These are phyloP conservation scores for Termitomyces sp. DNA, from an alignment of 1,284 basidiomycete genomes.

Conservation along the genomic window DNA sequence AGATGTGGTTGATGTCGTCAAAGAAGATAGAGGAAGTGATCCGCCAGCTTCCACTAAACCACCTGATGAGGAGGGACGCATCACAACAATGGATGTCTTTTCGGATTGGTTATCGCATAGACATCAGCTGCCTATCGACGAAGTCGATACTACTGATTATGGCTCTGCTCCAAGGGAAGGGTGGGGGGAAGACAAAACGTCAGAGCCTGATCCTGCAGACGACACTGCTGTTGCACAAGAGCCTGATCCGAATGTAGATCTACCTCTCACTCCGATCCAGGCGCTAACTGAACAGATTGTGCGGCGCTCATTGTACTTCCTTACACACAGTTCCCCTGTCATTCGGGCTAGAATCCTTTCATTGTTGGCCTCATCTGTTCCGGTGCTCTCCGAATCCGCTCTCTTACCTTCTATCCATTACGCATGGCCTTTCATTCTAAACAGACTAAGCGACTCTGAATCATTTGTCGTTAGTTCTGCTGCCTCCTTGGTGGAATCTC, in stretches of 20 bases:
- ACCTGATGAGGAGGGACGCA: conserved; percentile 15
- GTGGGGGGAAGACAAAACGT: conserved; percentile 37
- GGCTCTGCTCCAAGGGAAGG: conserved; percentile 56
- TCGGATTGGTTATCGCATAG: conserved; percentile 61
- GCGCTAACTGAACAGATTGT: conserved; percentile 79
- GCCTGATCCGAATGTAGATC: conserved; percentile 28
- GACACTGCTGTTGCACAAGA: conserved; percentile 24
- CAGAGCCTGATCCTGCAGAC: conserved; percentile 24
- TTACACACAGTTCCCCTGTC: conserved; percentile 80
- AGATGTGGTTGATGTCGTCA: conserved; percentile 71
- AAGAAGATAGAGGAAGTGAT: conserved; percentile 40
- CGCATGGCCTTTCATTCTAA: conserved; percentile 87
- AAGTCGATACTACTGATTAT: conserved; percentile 43
- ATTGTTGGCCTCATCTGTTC: conserved; percentile 67
- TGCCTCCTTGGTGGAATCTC: conserved; percentile 60
- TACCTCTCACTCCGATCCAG: conserved; percentile 65
- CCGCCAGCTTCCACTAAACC: conserved; percentile 12
- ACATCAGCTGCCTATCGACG: conserved; percentile 28
- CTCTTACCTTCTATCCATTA: conserved; percentile 80
- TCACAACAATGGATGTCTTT: conserved; percentile 42
- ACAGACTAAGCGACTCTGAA: conserved; percentile 69
- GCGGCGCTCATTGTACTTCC: conserved; percentile 79
- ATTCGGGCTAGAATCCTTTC: conserved; percentile 79
- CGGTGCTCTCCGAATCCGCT: conserved; percentile 70
- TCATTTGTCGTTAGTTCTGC: conserved; percentile 76